Evolutionary conservation across 371 early-diverging fungal genomes (phyloP).

Genomic region (Mucor irregularis): DNA sequence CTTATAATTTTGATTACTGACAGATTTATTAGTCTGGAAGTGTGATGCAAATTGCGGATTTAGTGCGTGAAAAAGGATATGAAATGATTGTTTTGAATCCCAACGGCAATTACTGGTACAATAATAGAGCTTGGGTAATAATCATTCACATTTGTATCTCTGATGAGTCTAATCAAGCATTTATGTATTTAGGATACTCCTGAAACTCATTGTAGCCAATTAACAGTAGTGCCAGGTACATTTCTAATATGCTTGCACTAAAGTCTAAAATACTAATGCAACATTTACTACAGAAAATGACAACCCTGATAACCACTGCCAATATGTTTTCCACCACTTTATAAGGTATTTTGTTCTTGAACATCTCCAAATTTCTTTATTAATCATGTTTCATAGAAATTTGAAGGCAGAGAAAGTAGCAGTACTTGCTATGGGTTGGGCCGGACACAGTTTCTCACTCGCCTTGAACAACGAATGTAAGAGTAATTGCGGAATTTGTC

Average conservation of each 20-base stretch:
- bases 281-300: constrained; percentile 29
- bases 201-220: constrained; percentile 10
- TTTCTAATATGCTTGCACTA: not conserved
- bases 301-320: constrained; percentile 40
- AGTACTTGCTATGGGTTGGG: constrained; percentile 42
- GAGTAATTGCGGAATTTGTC: not conserved
- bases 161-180: not conserved
- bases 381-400: constrained; percentile 12
- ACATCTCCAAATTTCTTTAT: not conserved
- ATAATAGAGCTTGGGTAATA: constrained; percentile 33
- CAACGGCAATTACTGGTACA: constrained; percentile 45
- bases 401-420: constrained; percentile 30
- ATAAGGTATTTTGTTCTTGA: too few species aligned
- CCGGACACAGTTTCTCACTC: constrained; percentile 33
- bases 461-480: constrained; percentile 41
- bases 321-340: constrained; percentile 41
- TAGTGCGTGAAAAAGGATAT: constrained; percentile 37
- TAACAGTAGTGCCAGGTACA: constrained; percentile 22
- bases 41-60: constrained; percentile 32
- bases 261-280: not conserved
- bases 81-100: constrained; percentile 49
- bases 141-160: too few species aligned
- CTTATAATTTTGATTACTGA: not conserved
- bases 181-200: constrained; percentile 2
- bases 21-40: constrained; percentile 33